Percentiles rank a stretch among this genome's conserved stretches.
Evolutionary conservation across 257 asterid species (phyloP).

Genomic region (Anisodus tanguticus): DNA sequence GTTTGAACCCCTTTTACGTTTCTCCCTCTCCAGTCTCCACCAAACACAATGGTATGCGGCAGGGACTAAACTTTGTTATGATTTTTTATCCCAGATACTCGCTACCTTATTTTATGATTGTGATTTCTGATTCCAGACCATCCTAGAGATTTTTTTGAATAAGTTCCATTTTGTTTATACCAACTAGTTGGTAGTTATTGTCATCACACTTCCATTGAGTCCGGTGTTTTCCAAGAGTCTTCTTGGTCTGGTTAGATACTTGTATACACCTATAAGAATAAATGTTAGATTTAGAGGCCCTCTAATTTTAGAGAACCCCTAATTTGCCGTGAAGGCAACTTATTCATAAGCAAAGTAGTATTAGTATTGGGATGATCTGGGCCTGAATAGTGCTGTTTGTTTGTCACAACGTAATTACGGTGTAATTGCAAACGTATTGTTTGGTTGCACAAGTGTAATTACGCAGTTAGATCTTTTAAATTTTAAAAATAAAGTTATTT

Average conservation of each 20-base stretch:
- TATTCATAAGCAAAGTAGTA: not conserved
- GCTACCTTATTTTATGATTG: conserved; percentile 1
- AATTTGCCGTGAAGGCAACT: not conserved
- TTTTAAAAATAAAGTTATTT: too few species aligned
- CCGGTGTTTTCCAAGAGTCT: not conserved
- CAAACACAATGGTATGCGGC: not conserved
- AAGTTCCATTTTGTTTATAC: not conserved
- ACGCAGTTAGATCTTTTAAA: too few species aligned
- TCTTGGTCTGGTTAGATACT: not conserved
- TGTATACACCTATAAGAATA: not conserved
- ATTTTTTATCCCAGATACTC: not conserved
- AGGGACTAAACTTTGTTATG: not conserved
- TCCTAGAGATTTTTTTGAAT: not conserved
- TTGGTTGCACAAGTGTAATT: too few species aligned
- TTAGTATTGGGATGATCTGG: not conserved
- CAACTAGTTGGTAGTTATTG: not conserved
- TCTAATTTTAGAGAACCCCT: not conserved
- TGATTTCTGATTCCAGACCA: conserved; percentile 2
- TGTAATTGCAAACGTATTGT: too few species aligned
- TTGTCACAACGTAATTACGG: too few species aligned
- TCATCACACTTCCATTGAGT: not conserved
- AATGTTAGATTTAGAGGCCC: not conserved
- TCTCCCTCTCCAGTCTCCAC: not conserved
- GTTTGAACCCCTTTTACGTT: not conserved
- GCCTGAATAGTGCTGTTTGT: not conserved